Conservation (phyloP, 192 early-diverging fungal species). For the Podila verticillata region DNA sequence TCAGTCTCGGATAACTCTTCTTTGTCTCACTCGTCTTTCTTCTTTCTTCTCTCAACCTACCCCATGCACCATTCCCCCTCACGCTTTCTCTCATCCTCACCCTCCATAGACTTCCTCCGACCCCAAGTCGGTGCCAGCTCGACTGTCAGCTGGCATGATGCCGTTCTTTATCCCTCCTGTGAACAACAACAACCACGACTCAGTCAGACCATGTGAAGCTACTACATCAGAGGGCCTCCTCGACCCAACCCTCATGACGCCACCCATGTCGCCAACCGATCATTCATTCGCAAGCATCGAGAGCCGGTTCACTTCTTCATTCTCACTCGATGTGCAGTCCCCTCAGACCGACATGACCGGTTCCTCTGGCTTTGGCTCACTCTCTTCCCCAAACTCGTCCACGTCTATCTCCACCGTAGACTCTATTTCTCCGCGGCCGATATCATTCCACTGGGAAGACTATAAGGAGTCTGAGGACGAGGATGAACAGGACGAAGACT, state of each 20-base stretch:
- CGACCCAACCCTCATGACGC: slow-evolving; percentile 39
- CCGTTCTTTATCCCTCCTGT: slow-evolving; percentile 42
- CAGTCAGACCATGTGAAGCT: no score
- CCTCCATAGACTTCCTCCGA: not conserved
- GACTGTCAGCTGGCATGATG: slow-evolving; percentile 43
- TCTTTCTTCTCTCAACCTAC: slow-evolving; percentile 1
- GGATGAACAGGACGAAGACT: slow-evolving; percentile 8
- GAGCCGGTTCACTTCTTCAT: slow-evolving; percentile 8
- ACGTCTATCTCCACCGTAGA: slow-evolving; percentile 3
- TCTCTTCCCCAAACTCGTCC: slow-evolving; percentile 5
- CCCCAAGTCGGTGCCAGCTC: slow-evolving; percentile 34
- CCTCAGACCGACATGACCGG: slow-evolving; percentile 1
- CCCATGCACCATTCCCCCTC: not conserved
- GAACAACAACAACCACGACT: not conserved
- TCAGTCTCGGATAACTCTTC: no score
- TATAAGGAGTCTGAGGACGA: slow-evolving; percentile 26
- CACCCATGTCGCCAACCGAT: slow-evolving; percentile 49
- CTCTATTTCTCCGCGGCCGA: slow-evolving; percentile 18
- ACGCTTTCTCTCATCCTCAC: not conserved
- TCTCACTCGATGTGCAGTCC: not conserved
- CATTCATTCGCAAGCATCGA: slow-evolving; percentile 39
- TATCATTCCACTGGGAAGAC: slow-evolving; percentile 44
- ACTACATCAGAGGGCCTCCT: not conserved
- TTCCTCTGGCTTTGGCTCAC: not conserved
- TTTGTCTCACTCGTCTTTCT: not conserved